Percentiles rank a stretch among this genome's conserved stretches.
Evolutionary conservation across 1,284 basidiomycete genomes (phyloP).

Genomic region (Microbotryomycetes sp.): DNA sequence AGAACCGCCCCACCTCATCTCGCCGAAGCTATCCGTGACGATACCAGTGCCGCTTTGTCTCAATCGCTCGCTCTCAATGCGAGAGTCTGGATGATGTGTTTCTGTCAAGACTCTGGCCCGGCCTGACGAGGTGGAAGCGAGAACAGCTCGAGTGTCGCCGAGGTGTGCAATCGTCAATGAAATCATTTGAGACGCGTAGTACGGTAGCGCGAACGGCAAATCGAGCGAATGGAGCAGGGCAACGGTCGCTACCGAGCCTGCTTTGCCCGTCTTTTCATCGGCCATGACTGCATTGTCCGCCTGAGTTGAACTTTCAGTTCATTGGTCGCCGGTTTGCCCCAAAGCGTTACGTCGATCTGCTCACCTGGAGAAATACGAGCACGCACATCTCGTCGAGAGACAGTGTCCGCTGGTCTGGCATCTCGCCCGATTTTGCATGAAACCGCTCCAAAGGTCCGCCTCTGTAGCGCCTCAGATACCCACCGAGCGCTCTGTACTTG

Average conservation of each 20-base stretch:
- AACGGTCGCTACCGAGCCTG: constrained; percentile 83
- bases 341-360: constrained; percentile 25
- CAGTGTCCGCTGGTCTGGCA: constrained; percentile 45
- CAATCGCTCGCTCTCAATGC: constrained; percentile 72
- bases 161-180: constrained; percentile 68
- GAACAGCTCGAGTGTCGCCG: constrained; percentile 73
- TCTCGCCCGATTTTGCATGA: constrained; percentile 1
- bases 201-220: constrained; percentile 46
- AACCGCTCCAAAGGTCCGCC: constrained; percentile 56
- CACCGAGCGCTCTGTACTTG: constrained; percentile 46
- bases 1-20: constrained; percentile 84
- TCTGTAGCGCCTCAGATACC: constrained; percentile 79
- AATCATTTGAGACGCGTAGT: constrained; percentile 39
- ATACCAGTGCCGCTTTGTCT: constrained; percentile 76
- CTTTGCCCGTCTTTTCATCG: constrained; percentile 46
- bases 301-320: constrained; percentile 37
- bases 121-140: constrained; percentile 20
- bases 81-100: constrained; percentile 84
- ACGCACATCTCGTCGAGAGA: constrained; percentile 77
- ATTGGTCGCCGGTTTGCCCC: background rate
- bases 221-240: constrained; percentile 77
- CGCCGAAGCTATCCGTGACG: constrained; percentile 91
- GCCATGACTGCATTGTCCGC: constrained; percentile 56
- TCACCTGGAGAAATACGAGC: constrained; percentile 73
- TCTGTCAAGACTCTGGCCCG: constrained; percentile 24